A percentile compares a stretch with the other conserved stretches of the same genome.
phyloP scores from a whole-genome alignment of 1,139 yeast species.

The Protomyces inundatus region DNA sequence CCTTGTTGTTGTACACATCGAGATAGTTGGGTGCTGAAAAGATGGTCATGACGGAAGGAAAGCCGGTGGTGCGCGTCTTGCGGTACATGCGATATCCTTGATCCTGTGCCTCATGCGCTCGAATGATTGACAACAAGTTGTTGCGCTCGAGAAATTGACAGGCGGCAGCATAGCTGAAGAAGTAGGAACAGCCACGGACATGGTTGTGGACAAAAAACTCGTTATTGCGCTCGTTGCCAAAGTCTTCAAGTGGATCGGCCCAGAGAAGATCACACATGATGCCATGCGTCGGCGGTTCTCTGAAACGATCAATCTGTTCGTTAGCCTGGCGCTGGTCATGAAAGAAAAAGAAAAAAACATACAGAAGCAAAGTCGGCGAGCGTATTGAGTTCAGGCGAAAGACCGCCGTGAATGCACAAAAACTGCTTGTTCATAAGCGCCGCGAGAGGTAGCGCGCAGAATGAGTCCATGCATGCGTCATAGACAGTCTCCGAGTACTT shows the following conservation, averaged over 20 bases:
- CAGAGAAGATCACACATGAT: slow-evolving; percentile 91
- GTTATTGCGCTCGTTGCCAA: slow-evolving; percentile 63
- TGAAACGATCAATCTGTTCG: slow-evolving; percentile 54
- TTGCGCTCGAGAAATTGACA: slow-evolving; percentile 76
- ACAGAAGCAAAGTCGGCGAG: slow-evolving; percentile 54
- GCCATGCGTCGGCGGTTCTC: slow-evolving; percentile 92
- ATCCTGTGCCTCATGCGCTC: slow-evolving; percentile 98
- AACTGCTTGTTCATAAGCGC: slow-evolving; percentile 93
- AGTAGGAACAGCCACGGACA: slow-evolving; percentile 89
- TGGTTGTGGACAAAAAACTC: slow-evolving; percentile 60
- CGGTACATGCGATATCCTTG: slow-evolving; percentile 87
- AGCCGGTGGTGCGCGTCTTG: slow-evolving; percentile 79
- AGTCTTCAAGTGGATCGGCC: slow-evolving; percentile 92
- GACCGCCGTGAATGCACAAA: slow-evolving; percentile 96
- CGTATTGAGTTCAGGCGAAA: slow-evolving; percentile 73
- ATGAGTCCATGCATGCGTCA: slow-evolving; percentile 70
- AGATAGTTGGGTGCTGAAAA: slow-evolving; percentile 95
- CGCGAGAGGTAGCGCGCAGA: slow-evolving; percentile 84
- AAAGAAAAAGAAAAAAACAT: not conserved
- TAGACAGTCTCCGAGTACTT: slow-evolving; percentile 68
- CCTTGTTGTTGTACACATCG: slow-evolving; percentile 90
- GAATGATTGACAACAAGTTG: slow-evolving; percentile 70
- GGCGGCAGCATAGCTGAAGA: slow-evolving; percentile 79
- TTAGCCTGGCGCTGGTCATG: slow-evolving; percentile 43
- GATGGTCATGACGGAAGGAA: slow-evolving; percentile 85